phyloP scores from a whole-genome alignment of 345 rosid species.

The Salix dunnii region DNA sequence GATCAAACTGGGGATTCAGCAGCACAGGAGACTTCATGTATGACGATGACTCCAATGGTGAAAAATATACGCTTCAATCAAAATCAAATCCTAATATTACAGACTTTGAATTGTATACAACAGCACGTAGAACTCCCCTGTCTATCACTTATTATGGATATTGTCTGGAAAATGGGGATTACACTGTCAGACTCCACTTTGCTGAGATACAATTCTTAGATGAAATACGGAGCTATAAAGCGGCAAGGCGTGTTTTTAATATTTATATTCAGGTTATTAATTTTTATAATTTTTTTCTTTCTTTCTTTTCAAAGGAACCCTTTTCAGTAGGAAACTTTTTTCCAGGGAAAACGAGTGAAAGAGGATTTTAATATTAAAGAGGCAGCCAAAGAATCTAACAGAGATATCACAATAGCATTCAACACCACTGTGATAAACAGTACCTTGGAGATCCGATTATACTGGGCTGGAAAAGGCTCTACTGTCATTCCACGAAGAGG shows the following conservation, averaged over 20 bases:
- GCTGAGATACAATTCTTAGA: constrained; percentile 1
- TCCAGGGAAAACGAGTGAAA: neutral
- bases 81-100: too few relatives aligned
- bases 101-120: neutral
- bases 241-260: neutral
- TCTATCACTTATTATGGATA: constrained; percentile 1
- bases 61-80: too few relatives aligned
- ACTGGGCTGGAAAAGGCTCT: constrained; percentile 73
- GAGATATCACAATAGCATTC: neutral
- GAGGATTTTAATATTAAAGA: constrained; percentile 1
- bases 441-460: constrained; percentile 50
- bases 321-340: neutral
- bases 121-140: neutral
- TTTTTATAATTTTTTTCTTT: neutral
- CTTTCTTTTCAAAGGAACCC: too few relatives aligned
- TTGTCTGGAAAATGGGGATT: too few relatives aligned
- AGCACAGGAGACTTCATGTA: constrained; percentile 7
- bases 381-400: neutral
- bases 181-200: constrained; percentile 5
- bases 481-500: constrained; percentile 34
- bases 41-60: neutral
- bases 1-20: constrained; percentile 9
- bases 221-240: neutral
- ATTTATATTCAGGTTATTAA: neutral
- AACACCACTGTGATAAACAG: constrained; percentile 25